Evolutionary conservation across 768 basidiomycete species (phyloP).

Genomic region (Auriculariales sp.): DNA sequence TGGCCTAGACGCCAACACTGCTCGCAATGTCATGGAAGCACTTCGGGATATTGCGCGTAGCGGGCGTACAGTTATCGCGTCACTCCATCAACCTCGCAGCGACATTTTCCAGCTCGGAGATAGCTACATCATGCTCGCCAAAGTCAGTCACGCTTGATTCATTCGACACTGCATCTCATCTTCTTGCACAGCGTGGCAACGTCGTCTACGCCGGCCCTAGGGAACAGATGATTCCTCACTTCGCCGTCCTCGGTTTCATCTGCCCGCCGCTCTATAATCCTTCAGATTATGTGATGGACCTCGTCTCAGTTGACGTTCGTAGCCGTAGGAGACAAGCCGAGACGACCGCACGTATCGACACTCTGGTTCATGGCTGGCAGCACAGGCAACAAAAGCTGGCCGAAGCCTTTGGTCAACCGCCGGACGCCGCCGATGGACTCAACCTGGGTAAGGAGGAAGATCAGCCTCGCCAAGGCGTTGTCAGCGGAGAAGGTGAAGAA

Average conservation of each 20-base stretch:
- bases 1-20: constrained; percentile 30
- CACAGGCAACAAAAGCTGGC: constrained; percentile 6
- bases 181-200: constrained; percentile 6
- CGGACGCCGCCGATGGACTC: neutral
- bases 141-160: neutral
- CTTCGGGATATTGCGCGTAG: constrained; percentile 24
- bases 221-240: constrained; percentile 18
- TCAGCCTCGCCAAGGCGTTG: neutral
- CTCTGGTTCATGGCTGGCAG: constrained; percentile 3
- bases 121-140: constrained; percentile 12
- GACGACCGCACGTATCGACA: constrained; percentile 1
- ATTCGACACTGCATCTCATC: neutral
- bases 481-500: constrained; percentile 2
- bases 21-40: constrained; percentile 29
- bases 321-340: constrained; percentile 2
- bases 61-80: constrained; percentile 25
- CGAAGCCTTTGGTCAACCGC: neutral
- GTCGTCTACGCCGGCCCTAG: constrained; percentile 13
- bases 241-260: constrained; percentile 19
- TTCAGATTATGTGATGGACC: constrained; percentile 24
- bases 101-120: constrained; percentile 15
- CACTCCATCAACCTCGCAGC: constrained; percentile 18
- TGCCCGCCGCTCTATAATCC: constrained; percentile 24
- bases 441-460: constrained; percentile 8
- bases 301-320: constrained; percentile 14